These are phyloP conservation scores for Penicillium sumatraense DNA, from an alignment of 2,329 filamentous ascomycete species.

Conservation along the genomic window DNA sequence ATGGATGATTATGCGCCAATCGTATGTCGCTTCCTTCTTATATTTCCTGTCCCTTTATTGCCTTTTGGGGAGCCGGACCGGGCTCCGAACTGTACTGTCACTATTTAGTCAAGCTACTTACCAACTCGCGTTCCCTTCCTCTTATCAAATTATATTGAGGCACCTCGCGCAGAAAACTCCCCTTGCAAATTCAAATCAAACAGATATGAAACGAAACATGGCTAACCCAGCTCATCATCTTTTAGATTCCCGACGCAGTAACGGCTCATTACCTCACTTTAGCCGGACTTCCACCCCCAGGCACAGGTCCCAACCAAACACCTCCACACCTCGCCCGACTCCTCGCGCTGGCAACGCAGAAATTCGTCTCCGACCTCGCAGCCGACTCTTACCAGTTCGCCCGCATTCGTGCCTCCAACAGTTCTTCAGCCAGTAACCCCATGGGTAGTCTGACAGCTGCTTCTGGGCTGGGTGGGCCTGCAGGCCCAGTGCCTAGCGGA, in stretches of 20 bases:
- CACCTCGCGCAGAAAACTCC: not conserved
- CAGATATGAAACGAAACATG: not conserved
- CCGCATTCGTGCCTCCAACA: constrained; percentile 91
- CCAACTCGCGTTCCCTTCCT: not conserved
- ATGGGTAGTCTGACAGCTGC: constrained; percentile 82
- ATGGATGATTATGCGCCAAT: constrained; percentile 99
- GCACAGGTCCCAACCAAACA: constrained; percentile 76
- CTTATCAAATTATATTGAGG: not conserved
- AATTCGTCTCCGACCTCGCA: constrained; percentile 97
- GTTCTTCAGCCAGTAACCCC: constrained; percentile 82
- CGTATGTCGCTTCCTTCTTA: constrained; percentile 58
- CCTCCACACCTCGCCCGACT: constrained; percentile 87
- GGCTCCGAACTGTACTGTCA: not conserved
- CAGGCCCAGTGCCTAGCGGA: constrained; percentile 57
- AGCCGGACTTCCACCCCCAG: constrained; percentile 86
- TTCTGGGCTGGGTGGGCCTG: constrained; percentile 57
- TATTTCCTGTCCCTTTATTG: not conserved
- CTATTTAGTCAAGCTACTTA: not conserved
- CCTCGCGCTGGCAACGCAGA: constrained; percentile 95
- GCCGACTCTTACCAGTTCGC: constrained; percentile 98
- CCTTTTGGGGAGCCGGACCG: constrained; percentile 7
- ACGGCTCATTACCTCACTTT: constrained; percentile 98
- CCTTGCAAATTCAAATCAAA: not conserved
- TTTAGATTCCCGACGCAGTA: constrained; percentile 94
- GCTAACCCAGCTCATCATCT: constrained; percentile 8